phyloP scores from a whole-genome alignment of 768 basidiomycete species.

The Lactarius evosmus region DNA sequence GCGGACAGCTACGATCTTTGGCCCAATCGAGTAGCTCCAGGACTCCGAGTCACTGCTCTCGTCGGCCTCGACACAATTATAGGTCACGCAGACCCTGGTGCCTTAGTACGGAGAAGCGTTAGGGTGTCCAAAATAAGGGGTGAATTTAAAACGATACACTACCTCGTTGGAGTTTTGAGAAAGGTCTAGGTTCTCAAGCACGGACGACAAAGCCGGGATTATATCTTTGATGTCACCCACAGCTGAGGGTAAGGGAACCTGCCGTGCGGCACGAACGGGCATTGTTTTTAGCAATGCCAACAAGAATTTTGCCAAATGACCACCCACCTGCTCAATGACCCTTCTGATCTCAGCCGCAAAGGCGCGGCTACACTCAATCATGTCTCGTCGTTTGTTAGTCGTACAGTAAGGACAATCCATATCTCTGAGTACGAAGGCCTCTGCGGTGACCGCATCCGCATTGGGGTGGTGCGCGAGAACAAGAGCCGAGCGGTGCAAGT shows the following conservation, averaged over 20 bases:
- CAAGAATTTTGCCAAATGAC: neutral
- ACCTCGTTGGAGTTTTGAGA: neutral
- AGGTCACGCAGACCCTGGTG: neutral
- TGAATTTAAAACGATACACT: neutral
- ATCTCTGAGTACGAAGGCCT: conserved; percentile 9
- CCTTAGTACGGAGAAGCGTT: neutral
- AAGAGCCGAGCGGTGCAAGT: conserved; percentile 15
- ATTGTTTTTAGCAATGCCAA: neutral
- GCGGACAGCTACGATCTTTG: no score
- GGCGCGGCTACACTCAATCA: conserved; percentile 8
- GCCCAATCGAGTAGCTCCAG: no score
- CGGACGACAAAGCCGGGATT: neutral
- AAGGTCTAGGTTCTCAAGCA: neutral
- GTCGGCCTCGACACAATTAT: neutral
- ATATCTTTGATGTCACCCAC: neutral
- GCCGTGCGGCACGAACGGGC: neutral
- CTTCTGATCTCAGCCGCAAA: conserved; percentile 8
- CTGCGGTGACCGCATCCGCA: neutral
- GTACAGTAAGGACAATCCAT: neutral
- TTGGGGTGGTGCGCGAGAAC: conserved; percentile 14
- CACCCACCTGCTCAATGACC: neutral
- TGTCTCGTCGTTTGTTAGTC: neutral
- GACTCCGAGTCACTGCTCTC: neutral
- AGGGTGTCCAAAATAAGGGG: neutral
- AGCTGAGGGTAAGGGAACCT: conserved; percentile 9